Percentiles rank a stretch among this genome's conserved stretches.
phyloP scores from a whole-genome alignment of 2,329 filamentous ascomycete species.

The Davidsoniella neocaledoniae region DNA sequence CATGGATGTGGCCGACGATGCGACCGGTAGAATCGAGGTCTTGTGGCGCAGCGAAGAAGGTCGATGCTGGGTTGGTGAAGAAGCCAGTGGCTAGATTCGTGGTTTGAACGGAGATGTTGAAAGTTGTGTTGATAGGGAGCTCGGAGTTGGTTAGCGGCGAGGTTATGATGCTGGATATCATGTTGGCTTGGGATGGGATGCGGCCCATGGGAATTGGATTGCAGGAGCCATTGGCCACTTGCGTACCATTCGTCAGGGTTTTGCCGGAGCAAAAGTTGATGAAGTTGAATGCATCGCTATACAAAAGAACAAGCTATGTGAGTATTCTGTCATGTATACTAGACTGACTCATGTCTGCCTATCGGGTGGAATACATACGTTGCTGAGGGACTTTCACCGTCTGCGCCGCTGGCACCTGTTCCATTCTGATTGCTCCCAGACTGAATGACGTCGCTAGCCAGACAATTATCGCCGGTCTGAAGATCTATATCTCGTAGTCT shows the following conservation, averaged over 20 bases:
- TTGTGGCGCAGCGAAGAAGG: conserved; percentile 40
- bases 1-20: conserved; percentile 30
- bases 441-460: conserved; percentile 27
- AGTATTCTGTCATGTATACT: too few relatives aligned
- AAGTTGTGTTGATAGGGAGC: conserved; percentile 24
- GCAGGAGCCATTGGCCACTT: conserved; percentile 33
- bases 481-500: background rate
- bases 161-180: conserved; percentile 37
- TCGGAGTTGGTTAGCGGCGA: conserved; percentile 26
- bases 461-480: conserved; percentile 12
- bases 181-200: conserved; percentile 31
- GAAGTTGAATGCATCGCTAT: conserved; percentile 35
- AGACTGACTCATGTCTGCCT: too few relatives aligned
- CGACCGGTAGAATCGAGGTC: conserved; percentile 24
- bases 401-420: conserved; percentile 14
- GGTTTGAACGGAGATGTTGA: conserved; percentile 31
- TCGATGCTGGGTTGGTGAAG: conserved; percentile 36
- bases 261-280: conserved; percentile 42
- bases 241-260: conserved; percentile 36
- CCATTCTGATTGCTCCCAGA: conserved; percentile 24
- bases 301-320: too few relatives aligned
- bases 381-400: conserved; percentile 17
- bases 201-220: conserved; percentile 43
- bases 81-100: conserved; percentile 32
- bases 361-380: conserved; percentile 16